phyloP scores from a whole-genome alignment of 768 basidiomycete species.

The Phlegmacium glaucopus region DNA sequence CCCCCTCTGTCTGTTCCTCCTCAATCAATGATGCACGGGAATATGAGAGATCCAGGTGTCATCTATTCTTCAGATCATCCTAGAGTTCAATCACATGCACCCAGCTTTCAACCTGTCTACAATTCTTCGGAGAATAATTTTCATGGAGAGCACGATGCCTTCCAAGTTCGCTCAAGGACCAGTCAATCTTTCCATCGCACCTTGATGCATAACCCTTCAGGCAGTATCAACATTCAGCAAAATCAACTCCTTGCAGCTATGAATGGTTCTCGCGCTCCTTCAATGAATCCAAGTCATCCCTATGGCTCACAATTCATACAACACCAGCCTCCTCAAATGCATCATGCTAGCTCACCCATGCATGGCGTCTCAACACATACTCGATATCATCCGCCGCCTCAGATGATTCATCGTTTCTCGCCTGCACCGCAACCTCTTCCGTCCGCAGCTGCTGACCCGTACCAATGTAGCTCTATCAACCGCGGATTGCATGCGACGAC shows the following conservation, averaged over 20 bases:
- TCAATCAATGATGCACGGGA: constrained; percentile 18
- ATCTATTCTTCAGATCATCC: constrained; percentile 33
- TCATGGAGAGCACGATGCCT: constrained; percentile 24
- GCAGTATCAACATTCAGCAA: constrained; percentile 50
- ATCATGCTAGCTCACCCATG: constrained; percentile 1
- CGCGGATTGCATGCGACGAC: constrained; percentile 6
- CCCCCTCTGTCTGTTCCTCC: constrained; percentile 24
- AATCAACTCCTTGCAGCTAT: constrained; percentile 44
- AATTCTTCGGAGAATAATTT: constrained; percentile 6
- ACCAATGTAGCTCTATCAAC: constrained; percentile 11
- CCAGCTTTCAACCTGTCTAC: constrained; percentile 14
- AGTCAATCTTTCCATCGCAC: constrained; percentile 41
- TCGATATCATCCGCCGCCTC: constrained; percentile 8
- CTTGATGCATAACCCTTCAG: constrained; percentile 26
- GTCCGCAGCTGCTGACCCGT: constrained; percentile 2
- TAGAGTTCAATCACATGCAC: constrained; percentile 13
- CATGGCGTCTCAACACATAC: constrained; percentile 7
- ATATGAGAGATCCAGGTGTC: constrained; percentile 16
- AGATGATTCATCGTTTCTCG: constrained; percentile 3
- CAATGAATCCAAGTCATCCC: constrained; percentile 15
- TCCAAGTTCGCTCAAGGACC: constrained; percentile 46
- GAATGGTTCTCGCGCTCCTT: constrained; percentile 28
- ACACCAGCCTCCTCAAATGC: constrained; percentile 12
- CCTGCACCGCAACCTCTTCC: constrained; percentile 4
- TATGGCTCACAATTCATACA: constrained; percentile 13